These are phyloP conservation scores for Zygotorulaspora mrakii DNA, from an alignment of 1,139 yeast genomes.

Conservation along the genomic window DNA sequence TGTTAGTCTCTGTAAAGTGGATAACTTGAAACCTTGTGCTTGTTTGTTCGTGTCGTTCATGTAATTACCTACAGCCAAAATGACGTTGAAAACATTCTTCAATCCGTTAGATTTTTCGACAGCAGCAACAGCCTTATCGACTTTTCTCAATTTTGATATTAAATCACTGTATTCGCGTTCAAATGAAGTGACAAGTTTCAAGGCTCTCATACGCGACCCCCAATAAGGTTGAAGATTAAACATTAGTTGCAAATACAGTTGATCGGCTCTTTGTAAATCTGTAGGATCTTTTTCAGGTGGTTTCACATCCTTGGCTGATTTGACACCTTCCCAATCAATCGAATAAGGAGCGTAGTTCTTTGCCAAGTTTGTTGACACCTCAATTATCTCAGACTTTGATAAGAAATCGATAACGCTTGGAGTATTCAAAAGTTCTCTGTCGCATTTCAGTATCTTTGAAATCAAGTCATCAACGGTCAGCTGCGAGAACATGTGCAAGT, in stretches of 20 bases:
- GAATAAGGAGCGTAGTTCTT: constrained; percentile 65
- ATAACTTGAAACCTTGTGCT: constrained; percentile 74
- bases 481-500: constrained; percentile 57
- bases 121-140: constrained; percentile 63
- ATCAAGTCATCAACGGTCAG: constrained; percentile 56
- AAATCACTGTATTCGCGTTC: constrained; percentile 72
- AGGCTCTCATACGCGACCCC: constrained; percentile 73
- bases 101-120: constrained; percentile 57
- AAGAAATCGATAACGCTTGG: constrained; percentile 69
- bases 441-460: constrained; percentile 58
- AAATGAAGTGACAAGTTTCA: constrained; percentile 54
- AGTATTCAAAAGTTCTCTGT: constrained; percentile 50
- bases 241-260: constrained; percentile 66
- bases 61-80: constrained; percentile 76
- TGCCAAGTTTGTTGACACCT: constrained; percentile 59
- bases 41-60: constrained; percentile 80
- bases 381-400: constrained; percentile 63
- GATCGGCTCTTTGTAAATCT: constrained; percentile 73
- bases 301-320: constrained; percentile 32
- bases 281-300: constrained; percentile 71
- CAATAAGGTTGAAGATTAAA: constrained; percentile 76
- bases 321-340: constrained; percentile 47
- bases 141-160: constrained; percentile 53
- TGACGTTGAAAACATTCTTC: constrained; percentile 66
- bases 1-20: constrained; percentile 68